Percentiles rank a stretch among this genome's conserved stretches.
Conservation (phyloP, 2,329 filamentous ascomycete genomes). For the Aspergillus quadricinctus region DNA sequence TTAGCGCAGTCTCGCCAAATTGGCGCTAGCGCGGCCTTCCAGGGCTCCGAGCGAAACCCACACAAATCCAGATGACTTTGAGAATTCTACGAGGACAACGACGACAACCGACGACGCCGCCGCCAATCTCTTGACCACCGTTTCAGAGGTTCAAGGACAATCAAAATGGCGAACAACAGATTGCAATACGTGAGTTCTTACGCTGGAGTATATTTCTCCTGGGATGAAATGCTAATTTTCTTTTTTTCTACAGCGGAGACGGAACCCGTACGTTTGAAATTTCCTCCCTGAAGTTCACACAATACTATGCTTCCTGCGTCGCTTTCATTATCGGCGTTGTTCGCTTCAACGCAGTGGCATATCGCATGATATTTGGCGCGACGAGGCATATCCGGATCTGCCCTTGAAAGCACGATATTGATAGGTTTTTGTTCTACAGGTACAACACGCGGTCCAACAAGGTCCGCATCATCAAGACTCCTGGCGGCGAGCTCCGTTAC, state of each 20-base stretch:
- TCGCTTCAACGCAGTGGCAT: slow-evolving; percentile 14
- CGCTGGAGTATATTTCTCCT: slow-evolving; percentile 1
- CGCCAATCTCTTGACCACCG: slow-evolving; percentile 40
- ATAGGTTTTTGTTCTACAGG: slow-evolving; percentile 46
- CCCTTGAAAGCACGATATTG: slow-evolving; percentile 22
- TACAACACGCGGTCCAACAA: slow-evolving; percentile 99
- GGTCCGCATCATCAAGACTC: slow-evolving; percentile 92
- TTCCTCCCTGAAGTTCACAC: slow-evolving; percentile 5
- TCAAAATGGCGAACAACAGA: slow-evolving; percentile 52
- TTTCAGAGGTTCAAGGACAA: slow-evolving; percentile 40
- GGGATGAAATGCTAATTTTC: slow-evolving; percentile 24
- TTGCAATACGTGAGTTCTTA: slow-evolving; percentile 44
- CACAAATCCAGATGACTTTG: slow-evolving; percentile 39
- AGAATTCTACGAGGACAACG: slow-evolving; percentile 40
- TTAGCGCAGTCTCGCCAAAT: slow-evolving; percentile 35
- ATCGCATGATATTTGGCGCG: slow-evolving; percentile 7
- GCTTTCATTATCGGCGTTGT: slow-evolving; percentile 11
- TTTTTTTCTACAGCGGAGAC: slow-evolving; percentile 56
- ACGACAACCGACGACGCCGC: slow-evolving; percentile 39
- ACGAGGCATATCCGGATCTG: slow-evolving; percentile 3
- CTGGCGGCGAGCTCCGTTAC: slow-evolving; percentile 90
- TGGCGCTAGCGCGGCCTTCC: slow-evolving; percentile 37
- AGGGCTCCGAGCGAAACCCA: slow-evolving; percentile 40
- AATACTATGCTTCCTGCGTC: slow-evolving; percentile 17
- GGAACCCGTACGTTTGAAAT: slow-evolving; percentile 66